Conservation (phyloP, 768 basidiomycete genomes). For the Melanogaster broomeanus region DNA sequence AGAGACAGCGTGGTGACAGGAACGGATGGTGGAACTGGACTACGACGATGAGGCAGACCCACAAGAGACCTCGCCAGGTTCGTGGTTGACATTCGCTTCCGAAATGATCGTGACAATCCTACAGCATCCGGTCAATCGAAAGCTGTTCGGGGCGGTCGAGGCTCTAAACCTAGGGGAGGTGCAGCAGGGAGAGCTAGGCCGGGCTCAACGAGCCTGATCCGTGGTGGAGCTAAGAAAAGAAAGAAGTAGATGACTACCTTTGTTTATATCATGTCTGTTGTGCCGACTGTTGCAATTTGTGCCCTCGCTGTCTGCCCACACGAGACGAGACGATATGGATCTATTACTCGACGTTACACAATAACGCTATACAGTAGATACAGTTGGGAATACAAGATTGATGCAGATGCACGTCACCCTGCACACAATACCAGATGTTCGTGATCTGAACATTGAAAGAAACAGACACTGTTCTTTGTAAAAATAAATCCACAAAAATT, state of each 20-base stretch:
- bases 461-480: no score
- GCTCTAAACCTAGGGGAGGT: conserved; percentile 25
- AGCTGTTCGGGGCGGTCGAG: conserved; percentile 27
- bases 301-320: neutral
- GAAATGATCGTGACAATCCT: conserved; percentile 13
- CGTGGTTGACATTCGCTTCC: conserved; percentile 17
- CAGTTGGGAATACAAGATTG: conserved; percentile 9
- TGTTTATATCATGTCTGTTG: neutral
- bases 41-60: conserved; percentile 73
- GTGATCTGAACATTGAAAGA: no score
- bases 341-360: no score
- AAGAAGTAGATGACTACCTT: conserved; percentile 28
- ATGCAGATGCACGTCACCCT: no score
- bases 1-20: conserved; percentile 69
- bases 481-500: no score
- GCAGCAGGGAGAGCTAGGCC: conserved; percentile 25
- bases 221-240: conserved; percentile 32
- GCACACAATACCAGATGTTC: no score
- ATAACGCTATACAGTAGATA: conserved; percentile 1
- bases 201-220: conserved; percentile 22
- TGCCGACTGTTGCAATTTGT: neutral
- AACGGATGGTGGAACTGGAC: conserved; percentile 70
- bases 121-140: conserved; percentile 21
- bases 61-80: conserved; percentile 61
- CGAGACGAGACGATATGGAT: no score